A percentile compares a stretch with the other conserved stretches of the same genome.
These are phyloP conservation scores for Megacollybia platyphylla DNA, from an alignment of 1,284 basidiomycete species.

Conservation along the genomic window DNA sequence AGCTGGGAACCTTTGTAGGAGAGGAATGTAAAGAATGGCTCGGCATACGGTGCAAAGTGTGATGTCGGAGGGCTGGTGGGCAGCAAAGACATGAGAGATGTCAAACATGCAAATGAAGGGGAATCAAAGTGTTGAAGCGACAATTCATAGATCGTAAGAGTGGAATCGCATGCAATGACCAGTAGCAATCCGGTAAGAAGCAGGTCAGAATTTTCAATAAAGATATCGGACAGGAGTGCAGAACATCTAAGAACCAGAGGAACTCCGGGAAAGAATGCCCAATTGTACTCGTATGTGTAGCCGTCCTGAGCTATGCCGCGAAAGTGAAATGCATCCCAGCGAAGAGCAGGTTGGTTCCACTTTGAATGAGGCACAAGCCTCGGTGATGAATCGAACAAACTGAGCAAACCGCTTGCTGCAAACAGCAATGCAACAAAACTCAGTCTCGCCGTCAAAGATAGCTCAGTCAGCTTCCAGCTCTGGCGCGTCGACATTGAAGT, in stretches of 20 bases:
- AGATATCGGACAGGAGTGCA: constrained; percentile 11
- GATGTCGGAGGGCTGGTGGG: constrained; percentile 73
- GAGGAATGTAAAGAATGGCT: constrained; percentile 75
- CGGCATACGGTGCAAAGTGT: constrained; percentile 64
- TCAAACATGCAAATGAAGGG: constrained; percentile 43
- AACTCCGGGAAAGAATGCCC: constrained; percentile 78
- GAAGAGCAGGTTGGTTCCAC: constrained; percentile 27
- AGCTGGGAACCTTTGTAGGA: constrained; percentile 50
- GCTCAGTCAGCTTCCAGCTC: no score
- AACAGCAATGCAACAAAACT: constrained; percentile 8
- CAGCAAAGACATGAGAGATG: constrained; percentile 61
- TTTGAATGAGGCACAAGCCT: constrained; percentile 15
- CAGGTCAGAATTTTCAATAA: constrained; percentile 7
- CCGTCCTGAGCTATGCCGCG: constrained; percentile 47
- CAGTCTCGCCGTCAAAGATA: constrained; percentile 6
- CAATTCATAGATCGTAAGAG: constrained; percentile 51
- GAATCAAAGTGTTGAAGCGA: constrained; percentile 41
- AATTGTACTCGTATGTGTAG: constrained; percentile 73
- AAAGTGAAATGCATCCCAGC: constrained; percentile 91
- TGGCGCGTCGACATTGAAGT: no score
- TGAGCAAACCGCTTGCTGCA: constrained; percentile 7
- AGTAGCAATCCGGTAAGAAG: constrained; percentile 22
- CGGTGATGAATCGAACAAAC: constrained; percentile 25
- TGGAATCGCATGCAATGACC: constrained; percentile 29
- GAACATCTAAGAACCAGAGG: constrained; percentile 39